Percentiles rank a stretch among this genome's conserved stretches.
Evolutionary conservation across 2,329 filamentous ascomycete species (phyloP).

Genomic region (Raffaelea deltoideospora): DNA sequence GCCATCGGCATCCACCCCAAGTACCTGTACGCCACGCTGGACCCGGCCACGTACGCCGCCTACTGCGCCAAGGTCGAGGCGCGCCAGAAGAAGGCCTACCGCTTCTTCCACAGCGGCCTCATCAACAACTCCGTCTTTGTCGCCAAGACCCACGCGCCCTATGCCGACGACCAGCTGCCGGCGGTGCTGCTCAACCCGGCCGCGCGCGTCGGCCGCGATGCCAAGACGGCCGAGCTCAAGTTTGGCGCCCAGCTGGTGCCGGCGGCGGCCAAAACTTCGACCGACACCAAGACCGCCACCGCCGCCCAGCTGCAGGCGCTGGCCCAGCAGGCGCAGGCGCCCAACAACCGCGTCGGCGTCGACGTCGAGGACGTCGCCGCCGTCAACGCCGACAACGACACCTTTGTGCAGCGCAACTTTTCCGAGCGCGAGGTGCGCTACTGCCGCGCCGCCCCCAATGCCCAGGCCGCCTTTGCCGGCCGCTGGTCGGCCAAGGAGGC

Average conservation of each 20-base stretch:
- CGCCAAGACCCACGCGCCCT: conserved; percentile 82
- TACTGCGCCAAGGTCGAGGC: conserved; percentile 84
- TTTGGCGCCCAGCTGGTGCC: conserved; percentile 58
- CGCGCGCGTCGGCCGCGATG: conserved; percentile 70
- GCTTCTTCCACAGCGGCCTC: conserved; percentile 95
- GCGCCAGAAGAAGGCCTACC: conserved; percentile 95
- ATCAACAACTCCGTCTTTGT: conserved; percentile 98
- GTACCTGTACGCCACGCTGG: conserved; percentile 90
- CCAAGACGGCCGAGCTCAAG: conserved; percentile 67
- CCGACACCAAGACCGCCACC: conserved; percentile 27
- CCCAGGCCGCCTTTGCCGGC: conserved; percentile 83
- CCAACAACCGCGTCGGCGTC: conserved; percentile 72
- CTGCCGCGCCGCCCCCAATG: conserved; percentile 51
- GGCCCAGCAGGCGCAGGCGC: conserved; percentile 46
- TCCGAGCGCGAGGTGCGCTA: conserved; percentile 72
- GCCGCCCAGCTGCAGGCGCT: conserved; percentile 64
- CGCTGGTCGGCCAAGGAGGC: conserved; percentile 97
- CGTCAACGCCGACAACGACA: conserved; percentile 87
- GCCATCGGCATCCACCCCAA: conserved; percentile 93
- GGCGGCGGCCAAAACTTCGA: conserved; percentile 35
- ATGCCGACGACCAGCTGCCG: conserved; percentile 73
- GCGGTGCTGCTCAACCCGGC: conserved; percentile 88
- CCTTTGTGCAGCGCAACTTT: conserved; percentile 91
- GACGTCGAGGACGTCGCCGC: conserved; percentile 82
- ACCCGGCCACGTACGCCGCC: conserved; percentile 62